Evolutionary conservation across 345 rosid genomes (phyloP).

Genomic region (Eucalyptus lansdowneana): DNA sequence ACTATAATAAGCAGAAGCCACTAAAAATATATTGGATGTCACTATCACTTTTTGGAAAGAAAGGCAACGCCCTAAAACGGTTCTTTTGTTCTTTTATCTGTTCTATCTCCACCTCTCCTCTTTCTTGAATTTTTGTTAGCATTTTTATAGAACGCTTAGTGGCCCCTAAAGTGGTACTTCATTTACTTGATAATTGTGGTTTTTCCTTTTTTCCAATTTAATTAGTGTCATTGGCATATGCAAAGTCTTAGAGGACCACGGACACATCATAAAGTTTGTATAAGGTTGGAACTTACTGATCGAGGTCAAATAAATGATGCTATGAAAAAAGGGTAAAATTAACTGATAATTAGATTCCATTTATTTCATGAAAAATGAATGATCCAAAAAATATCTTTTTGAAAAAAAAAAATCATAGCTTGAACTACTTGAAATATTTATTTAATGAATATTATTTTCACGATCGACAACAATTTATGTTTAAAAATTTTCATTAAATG

Average conservation of each 20-base stretch:
- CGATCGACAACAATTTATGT: rapidly evolving
- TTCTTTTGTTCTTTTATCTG: background rate
- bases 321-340: background rate
- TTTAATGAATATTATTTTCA: too few species aligned
- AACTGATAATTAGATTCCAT: background rate
- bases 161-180: background rate
- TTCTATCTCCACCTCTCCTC: background rate
- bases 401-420: too few species aligned
- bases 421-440: too few species aligned
- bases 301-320: background rate
- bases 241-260: background rate
- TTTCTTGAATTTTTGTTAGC: background rate
- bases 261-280: background rate
- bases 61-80: background rate
- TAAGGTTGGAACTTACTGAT: background rate
- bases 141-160: background rate
- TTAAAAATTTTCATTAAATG: too few species aligned
- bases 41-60: background rate
- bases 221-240: background rate
- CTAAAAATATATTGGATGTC: background rate
- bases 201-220: background rate
- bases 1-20: background rate
- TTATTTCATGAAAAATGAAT: rapidly evolving
- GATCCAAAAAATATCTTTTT: too few species aligned
- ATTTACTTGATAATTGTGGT: background rate